phyloP scores from a whole-genome alignment of 1,284 basidiomycete species.

The Leccinum colubrinum region DNA sequence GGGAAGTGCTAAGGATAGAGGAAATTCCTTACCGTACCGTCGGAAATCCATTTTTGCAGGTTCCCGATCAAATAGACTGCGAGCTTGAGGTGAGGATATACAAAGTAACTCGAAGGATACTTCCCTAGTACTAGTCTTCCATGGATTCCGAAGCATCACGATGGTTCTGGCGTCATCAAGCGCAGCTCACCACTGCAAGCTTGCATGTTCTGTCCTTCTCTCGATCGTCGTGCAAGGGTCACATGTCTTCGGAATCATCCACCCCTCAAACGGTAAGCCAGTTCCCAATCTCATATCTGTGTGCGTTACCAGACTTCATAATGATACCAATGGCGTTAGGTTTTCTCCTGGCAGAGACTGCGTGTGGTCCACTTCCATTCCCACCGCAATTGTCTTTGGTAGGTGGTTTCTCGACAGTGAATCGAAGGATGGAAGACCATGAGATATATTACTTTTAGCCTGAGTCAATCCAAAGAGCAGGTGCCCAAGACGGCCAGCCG shows the following conservation, averaged over 20 bases:
- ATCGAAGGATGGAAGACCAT: not conserved
- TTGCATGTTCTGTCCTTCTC: too few species aligned
- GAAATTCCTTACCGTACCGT: slow-evolving; percentile 16
- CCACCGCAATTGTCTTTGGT: slow-evolving; percentile 7
- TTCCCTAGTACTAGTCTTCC: not conserved
- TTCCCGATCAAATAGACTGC: slow-evolving; percentile 26
- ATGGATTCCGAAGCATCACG: not conserved
- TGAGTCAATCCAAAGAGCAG: too few species aligned
- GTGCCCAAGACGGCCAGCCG: too few species aligned
- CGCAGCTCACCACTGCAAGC: too few species aligned
- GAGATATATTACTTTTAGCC: not conserved
- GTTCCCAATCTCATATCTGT: too few species aligned
- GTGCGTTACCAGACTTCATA: too few species aligned
- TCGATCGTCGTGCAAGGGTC: too few species aligned
- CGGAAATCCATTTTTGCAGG: slow-evolving; percentile 9
- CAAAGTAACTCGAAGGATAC: slow-evolving; percentile 25
- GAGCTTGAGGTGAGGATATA: slow-evolving; percentile 31
- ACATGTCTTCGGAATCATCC: too few species aligned
- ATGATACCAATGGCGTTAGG: not conserved
- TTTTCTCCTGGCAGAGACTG: slow-evolving; percentile 1
- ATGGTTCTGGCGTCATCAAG: too few species aligned
- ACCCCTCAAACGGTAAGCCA: too few species aligned
- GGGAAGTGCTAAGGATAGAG: slow-evolving; percentile 15
- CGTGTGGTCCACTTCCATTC: slow-evolving; percentile 13
- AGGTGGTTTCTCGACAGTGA: slow-evolving; percentile 4